These are phyloP conservation scores for Trichoderma cornu-damae DNA, from an alignment of 2,329 filamentous ascomycete genomes.

Conservation along the genomic window DNA sequence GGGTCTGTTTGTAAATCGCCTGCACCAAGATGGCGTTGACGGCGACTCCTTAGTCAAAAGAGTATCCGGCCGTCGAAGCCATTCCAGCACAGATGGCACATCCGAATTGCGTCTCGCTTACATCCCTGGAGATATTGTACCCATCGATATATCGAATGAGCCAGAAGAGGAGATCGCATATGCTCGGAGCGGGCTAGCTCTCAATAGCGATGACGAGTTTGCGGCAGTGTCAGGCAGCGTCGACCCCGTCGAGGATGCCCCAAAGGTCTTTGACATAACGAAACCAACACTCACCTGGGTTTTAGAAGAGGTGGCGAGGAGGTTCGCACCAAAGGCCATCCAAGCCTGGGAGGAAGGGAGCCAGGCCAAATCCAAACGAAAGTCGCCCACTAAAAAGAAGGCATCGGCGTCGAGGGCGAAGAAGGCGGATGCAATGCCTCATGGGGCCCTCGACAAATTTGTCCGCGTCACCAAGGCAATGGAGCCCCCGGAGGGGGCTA, in stretches of 20 bases:
- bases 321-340: constrained; percentile 25
- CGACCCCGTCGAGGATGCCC: constrained; percentile 21
- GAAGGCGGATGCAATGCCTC: constrained; percentile 22
- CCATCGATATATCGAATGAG: constrained; percentile 69
- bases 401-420: constrained; percentile 19
- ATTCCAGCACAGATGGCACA: constrained; percentile 68
- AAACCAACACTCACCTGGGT: constrained; percentile 49
- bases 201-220: constrained; percentile 63
- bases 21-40: constrained; percentile 29
- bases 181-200: constrained; percentile 50
- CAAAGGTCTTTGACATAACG: constrained; percentile 57
- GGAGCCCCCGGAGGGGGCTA: constrained; percentile 9
- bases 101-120: constrained; percentile 76
- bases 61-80: constrained; percentile 63
- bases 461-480: constrained; percentile 38
- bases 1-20: constrained; percentile 61
- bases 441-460: constrained; percentile 38
- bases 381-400: constrained; percentile 27
- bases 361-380: constrained; percentile 23
- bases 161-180: constrained; percentile 53
- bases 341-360: constrained; percentile 28
- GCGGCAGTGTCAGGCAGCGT: constrained; percentile 36
- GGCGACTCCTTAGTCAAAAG: constrained; percentile 52
- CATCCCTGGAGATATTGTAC: constrained; percentile 69
- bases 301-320: constrained; percentile 33